These are phyloP conservation scores for Pisolithus orientalis DNA, from an alignment of 768 basidiomycete genomes.

Conservation along the genomic window DNA sequence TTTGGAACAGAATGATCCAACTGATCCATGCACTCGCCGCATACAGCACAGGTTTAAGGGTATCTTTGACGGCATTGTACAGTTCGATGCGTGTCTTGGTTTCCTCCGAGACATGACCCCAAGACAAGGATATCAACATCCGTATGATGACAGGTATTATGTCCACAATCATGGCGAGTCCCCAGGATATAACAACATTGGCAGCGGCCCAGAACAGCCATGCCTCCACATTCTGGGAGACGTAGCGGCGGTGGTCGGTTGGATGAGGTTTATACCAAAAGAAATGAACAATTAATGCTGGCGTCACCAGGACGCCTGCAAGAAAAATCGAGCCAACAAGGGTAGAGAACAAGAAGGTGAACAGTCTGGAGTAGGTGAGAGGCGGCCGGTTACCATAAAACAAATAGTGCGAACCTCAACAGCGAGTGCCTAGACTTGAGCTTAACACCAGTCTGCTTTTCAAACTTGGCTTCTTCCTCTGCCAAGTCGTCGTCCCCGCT, in stretches of 20 bases:
- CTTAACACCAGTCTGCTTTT: constrained; percentile 48
- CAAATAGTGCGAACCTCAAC: constrained; percentile 39
- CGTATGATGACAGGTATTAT: constrained; percentile 52
- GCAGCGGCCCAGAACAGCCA: constrained; percentile 83
- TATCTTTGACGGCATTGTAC: constrained; percentile 65
- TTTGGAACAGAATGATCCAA: constrained; percentile 69
- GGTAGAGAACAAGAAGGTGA: constrained; percentile 62
- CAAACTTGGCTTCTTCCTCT: constrained; percentile 63
- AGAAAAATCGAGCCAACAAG: constrained; percentile 67
- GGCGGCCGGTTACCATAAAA: neutral
- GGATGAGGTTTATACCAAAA: constrained; percentile 63
- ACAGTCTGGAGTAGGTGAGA: constrained; percentile 34
- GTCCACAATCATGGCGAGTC: constrained; percentile 66
- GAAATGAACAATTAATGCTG: constrained; percentile 60
- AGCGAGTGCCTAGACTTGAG: constrained; percentile 41
- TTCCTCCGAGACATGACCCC: constrained; percentile 72
- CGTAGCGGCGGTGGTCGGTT: constrained; percentile 48
- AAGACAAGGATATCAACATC: constrained; percentile 48
- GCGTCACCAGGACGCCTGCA: constrained; percentile 53
- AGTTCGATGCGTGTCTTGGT: constrained; percentile 63
- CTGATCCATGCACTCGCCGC: constrained; percentile 64
- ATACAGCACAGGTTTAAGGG: constrained; percentile 66
- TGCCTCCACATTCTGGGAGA: constrained; percentile 61
- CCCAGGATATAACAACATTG: constrained; percentile 76
- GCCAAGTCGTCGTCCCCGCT: constrained; percentile 71